Evolutionary conservation across 1,139 yeast species (phyloP).

Genomic region (Waltiozyma sp.): DNA sequence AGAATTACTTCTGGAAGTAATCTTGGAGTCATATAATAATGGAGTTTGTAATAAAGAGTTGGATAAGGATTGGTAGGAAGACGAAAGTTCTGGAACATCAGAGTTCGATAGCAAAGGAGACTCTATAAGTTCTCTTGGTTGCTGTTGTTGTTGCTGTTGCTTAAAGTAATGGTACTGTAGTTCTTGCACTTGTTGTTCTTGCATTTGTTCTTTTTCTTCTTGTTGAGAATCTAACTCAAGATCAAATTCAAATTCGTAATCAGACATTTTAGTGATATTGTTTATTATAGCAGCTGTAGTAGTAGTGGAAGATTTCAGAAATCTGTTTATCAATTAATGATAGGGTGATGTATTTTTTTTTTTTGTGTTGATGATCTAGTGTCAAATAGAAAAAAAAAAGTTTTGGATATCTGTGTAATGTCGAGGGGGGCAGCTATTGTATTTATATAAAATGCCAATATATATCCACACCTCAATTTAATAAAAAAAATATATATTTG

Average conservation of each 20-base stretch:
- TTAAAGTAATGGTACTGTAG: neutral
- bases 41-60: slow-evolving; percentile 9
- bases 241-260: neutral
- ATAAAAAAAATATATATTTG: neutral
- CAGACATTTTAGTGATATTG: neutral
- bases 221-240: neutral
- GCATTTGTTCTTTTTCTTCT: too few relatives aligned
- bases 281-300: neutral
- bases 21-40: slow-evolving; percentile 14
- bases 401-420: too few relatives aligned
- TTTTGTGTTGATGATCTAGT: neutral
- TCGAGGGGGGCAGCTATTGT: neutral
- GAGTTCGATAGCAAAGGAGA: neutral
- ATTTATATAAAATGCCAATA: neutral
- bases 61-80: neutral
- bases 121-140: neutral
- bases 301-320: too few relatives aligned
- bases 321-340: too few relatives aligned
- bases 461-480: neutral
- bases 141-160: neutral
- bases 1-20: slow-evolving; percentile 9
- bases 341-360: too few relatives aligned
- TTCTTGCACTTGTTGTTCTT: neutral
- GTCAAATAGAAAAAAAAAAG: too few relatives aligned
- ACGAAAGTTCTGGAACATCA: neutral